Evolutionary conservation across 768 basidiomycete species (phyloP), one percentile per base, ranked within the genome.

Genomic region (Cyclocybe aegerita): DNA sequence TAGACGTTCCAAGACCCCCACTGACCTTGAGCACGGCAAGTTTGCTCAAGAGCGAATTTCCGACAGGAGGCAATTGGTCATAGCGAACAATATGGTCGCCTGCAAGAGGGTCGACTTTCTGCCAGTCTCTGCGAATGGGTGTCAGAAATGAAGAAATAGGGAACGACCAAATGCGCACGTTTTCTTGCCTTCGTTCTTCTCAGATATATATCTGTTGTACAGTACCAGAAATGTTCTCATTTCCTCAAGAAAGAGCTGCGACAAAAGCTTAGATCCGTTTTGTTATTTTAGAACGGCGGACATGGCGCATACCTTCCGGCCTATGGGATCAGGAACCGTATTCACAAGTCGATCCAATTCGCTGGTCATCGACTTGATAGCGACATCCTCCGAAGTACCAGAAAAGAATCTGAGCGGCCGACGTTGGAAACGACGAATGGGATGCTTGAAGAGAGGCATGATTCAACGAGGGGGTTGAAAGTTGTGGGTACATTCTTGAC

Each of bases 11-110:
- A 40, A 91, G 81, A 64, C 90, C 90, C 59, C 93, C 93, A 70
- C 94, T 93, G 60, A 94, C 82, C 73, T 95, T 94, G 65, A 90
- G 80, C 39, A 90, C 82, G 15, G 86, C 91, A 54, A 93, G 78
- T 74, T 90, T 90, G 72, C 82, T 78, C 63, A 93, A 74, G 53
- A 80, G 73, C 48, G 73, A 67, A 14, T 75, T 69, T 65, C 84
- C 76, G n/a, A 72, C 62, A 46, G 70, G 60, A 11, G 81, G 76
- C 29, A 93, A 76, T 38, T 76, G 66, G 41, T 82, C 71, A 68
- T 93, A 91, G 6, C 83, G 73, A 34, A 88, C 69, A 56, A 93
- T 82, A 66, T 88, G 85, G 59, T 90, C 82, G 7, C 76, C 73
- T 34, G 82, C 75, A 38, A 88, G 88, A 3, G 84, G 77, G 53